Evolutionary conservation across 164 flowering plant genomes (phyloP), one percentile per base, ranked within the genome.

Genomic region (Akebia trifoliata): DNA sequence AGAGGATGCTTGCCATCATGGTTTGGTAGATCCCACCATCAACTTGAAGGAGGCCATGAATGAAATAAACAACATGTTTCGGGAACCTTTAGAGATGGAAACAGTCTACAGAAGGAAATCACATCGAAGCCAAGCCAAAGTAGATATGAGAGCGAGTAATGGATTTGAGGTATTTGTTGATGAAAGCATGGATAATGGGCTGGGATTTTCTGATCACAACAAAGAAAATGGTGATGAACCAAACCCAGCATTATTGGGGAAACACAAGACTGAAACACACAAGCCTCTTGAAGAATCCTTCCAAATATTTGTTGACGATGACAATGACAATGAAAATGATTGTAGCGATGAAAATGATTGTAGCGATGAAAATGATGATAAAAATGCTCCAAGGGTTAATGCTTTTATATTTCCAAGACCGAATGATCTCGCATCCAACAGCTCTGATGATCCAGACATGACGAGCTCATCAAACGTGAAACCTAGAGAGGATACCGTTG

Each of bases 1-100:
- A 34, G 97, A 90, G 75, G 82, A 85, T 79, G 86, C 90, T 44
- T 83, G 92, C 56, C 99, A 93, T 71, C 99, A 87, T 69, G 99
- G 99, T 42, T 69, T 93, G 46, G 90, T 93, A 49, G 99, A 93
- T 46, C 99, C 97, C 45, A 90, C 96, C 9, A 76, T 93, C 62
- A 86, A 90, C 69, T 77, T 78, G 72, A 93, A 79, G 70, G 99
- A 93, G 67, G 99, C 95, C 46, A 83, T 86, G 83, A 74, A 81
- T 71, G 92, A 74, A 18, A 87, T 93, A 35, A 84, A 90, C 50
- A 76, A 60, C 82, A 93, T 93, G 99, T 93, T 93, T 69, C 66
- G 72, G 51, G 92, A 90, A 58, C 97, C 99, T 31, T 22, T 93
- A 49, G 95, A 84, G 58, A 60, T 80, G 29, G 73, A 72, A 57